A percentile compares a stretch with the other conserved stretches of the same genome.
Evolutionary conservation across 164 flowering plant genomes (phyloP).

Genomic region (Stephania cephalantha): DNA sequence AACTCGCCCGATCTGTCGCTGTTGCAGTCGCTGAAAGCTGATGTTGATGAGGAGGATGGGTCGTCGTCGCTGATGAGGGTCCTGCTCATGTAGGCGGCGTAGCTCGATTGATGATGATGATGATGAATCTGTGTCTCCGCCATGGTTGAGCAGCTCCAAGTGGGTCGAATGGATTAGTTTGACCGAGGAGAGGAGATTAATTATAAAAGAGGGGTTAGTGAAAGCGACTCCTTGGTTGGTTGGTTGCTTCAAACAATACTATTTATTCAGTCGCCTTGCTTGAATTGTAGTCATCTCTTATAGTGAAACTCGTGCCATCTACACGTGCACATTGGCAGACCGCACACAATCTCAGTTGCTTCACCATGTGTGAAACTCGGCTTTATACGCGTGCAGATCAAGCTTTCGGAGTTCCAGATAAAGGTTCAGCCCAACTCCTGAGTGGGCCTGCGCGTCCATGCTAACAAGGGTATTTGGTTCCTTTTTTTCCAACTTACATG

Average conservation of each 20-base stretch:
- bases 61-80: constrained; percentile 28
- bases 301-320: too few relatives aligned
- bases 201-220: neutral
- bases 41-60: constrained; percentile 35
- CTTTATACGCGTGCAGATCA: constrained; percentile 5
- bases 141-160: neutral
- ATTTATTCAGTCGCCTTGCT: neutral
- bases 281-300: too few relatives aligned
- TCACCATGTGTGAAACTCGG: neutral
- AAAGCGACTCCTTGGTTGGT: neutral
- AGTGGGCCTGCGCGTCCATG: too few relatives aligned
- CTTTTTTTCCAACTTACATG: too few relatives aligned
- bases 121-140: constrained; percentile 33
- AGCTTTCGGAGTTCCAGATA: neutral
- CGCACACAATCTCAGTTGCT: constrained; percentile 1
- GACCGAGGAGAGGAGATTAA: too few relatives aligned
- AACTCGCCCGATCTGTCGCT: constrained; percentile 83
- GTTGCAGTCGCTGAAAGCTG: constrained; percentile 74
- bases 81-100: constrained; percentile 40
- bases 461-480: too few relatives aligned
- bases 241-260: neutral
- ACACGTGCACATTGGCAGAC: constrained; percentile 1
- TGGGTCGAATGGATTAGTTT: too few relatives aligned
- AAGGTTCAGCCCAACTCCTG: too few relatives aligned
- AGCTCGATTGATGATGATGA: constrained; percentile 7